Evolutionary conservation across 2,329 filamentous ascomycete species (phyloP), one percentile per base, ranked within the genome.

Genomic region (Drechmeria coniospora): DNA sequence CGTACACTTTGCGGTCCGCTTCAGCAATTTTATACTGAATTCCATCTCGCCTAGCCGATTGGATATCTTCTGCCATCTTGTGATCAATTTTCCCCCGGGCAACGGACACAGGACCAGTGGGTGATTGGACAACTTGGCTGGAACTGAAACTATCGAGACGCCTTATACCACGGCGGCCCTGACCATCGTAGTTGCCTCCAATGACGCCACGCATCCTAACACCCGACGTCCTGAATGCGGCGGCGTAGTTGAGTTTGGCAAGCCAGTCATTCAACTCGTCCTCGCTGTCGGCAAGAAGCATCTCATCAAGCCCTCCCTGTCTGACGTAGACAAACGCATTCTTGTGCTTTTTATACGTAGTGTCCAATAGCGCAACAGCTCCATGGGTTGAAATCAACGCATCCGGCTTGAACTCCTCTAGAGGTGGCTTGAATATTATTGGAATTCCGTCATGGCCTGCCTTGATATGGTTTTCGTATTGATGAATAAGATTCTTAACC

Each of bases 241-340:
- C 86, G 19, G 87, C 87, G 47, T 95, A 95, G 49, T 98, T 98
- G 34, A 98, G 68, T 45, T 93, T 90, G 6, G 80, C 81, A 16
- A 98, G 61, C 90, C 90, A 98, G 47, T 98, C 90, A 43, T 94
- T 92, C 66, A 92, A 75, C 43, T 98, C 90, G 1, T 72, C 63
- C 43, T 98, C 90, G 29, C 74, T 83, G 42, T 94, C 86, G 5
- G 90, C 87, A 12, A 95, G 60, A 21, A 98, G 77, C 1, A 87
- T 76, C 47, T 98, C 90, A 44, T 98, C 87, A 21, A 86, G 61
- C 1, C 83, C 80, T 27, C 80, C 79, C 37, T 90, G 81, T 17
- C 83, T 74, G 33, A 93, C 80, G 42, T 94, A 87, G 10, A 86
- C 67, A 45, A 98, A 94, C 0, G 90, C 82, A 50, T 95, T 74